Evolutionary conservation across 495 filamentous ascomycete genomes (phyloP).

Genomic region (Oidiodendron maius): DNA sequence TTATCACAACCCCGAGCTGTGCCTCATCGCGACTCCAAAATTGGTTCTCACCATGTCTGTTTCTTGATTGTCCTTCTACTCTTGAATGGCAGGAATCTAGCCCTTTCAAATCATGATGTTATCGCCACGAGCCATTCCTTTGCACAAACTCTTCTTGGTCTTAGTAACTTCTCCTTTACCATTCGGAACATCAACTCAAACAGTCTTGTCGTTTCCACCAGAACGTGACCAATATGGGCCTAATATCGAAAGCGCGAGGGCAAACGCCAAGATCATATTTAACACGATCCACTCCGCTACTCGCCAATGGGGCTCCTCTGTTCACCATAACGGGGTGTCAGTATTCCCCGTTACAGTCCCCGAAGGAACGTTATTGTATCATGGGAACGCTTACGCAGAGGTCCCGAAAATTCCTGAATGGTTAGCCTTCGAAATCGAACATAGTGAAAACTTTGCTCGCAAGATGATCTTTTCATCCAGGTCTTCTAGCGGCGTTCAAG

Average conservation of each 20-base stretch:
- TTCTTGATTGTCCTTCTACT: too few relatives aligned
- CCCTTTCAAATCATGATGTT: too few relatives aligned
- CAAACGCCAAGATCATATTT: slow-evolving; percentile 57
- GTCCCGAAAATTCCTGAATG: slow-evolving; percentile 51
- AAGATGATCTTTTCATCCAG: slow-evolving; percentile 1
- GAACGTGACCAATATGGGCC: slow-evolving; percentile 17
- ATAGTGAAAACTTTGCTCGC: slow-evolving; percentile 53
- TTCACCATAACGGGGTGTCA: slow-evolving; percentile 66
- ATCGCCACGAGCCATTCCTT: too few relatives aligned
- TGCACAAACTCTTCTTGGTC: too few relatives aligned
- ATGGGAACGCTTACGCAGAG: slow-evolving; percentile 39
- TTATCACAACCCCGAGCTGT: too few relatives aligned
- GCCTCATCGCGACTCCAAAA: too few relatives aligned
- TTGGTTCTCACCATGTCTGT: too few relatives aligned
- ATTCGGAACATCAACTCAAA: too few relatives aligned
- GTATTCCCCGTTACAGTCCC: slow-evolving; percentile 55
- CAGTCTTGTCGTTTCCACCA: too few relatives aligned
- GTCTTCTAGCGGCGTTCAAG: not conserved
- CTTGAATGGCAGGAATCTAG: too few relatives aligned
- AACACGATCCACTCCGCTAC: slow-evolving; percentile 61
- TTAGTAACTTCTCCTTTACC: too few relatives aligned
- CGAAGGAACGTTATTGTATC: slow-evolving; percentile 53
- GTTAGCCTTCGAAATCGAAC: slow-evolving; percentile 67
- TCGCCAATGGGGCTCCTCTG: slow-evolving; percentile 63
- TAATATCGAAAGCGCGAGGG: slow-evolving; percentile 24